Conservation (phyloP, 129 eudicot genomes). For the Glebionis coronaria region DNA sequence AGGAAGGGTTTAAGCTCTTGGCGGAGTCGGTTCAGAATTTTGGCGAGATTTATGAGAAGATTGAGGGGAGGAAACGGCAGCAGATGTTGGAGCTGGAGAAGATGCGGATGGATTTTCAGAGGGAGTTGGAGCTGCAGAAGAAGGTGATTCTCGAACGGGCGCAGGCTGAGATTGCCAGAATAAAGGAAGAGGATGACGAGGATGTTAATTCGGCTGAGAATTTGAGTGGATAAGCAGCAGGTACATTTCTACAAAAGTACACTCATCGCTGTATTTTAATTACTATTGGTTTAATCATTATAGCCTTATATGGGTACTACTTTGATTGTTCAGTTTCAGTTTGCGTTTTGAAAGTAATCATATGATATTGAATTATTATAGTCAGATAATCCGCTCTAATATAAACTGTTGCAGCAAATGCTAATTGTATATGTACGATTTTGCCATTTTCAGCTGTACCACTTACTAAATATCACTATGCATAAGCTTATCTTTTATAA, state of each 20-base stretch:
- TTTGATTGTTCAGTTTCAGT: too few species aligned
- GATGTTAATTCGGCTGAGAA: conserved; percentile 53
- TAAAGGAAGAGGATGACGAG: conserved; percentile 55
- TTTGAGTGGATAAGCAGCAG: conserved; percentile 46
- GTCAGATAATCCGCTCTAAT: too few species aligned
- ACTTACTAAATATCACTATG: too few species aligned
- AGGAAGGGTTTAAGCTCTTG: conserved; percentile 55
- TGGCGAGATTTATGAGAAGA: conserved; percentile 86
- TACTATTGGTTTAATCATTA: too few species aligned
- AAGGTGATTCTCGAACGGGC: conserved; percentile 83
- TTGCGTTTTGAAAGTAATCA: too few species aligned
- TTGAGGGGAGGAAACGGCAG: conserved; percentile 76
- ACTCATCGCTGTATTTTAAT: neutral
- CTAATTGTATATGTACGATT: too few species aligned
- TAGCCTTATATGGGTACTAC: too few species aligned
- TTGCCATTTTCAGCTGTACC: too few species aligned
- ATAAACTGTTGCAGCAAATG: too few species aligned
- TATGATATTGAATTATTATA: neutral
- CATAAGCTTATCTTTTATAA: too few species aligned
- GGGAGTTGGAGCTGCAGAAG: conserved; percentile 85
- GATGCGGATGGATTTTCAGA: conserved; percentile 80
- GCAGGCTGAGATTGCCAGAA: conserved; percentile 69
- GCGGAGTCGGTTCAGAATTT: conserved; percentile 80
- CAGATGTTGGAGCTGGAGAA: conserved; percentile 91
- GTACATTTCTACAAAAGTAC: neutral